Evolutionary conservation across 2,329 filamentous ascomycete species (phyloP), one percentile per base, ranked within the genome.

Genomic region (Xylariomycetidae sp.): DNA sequence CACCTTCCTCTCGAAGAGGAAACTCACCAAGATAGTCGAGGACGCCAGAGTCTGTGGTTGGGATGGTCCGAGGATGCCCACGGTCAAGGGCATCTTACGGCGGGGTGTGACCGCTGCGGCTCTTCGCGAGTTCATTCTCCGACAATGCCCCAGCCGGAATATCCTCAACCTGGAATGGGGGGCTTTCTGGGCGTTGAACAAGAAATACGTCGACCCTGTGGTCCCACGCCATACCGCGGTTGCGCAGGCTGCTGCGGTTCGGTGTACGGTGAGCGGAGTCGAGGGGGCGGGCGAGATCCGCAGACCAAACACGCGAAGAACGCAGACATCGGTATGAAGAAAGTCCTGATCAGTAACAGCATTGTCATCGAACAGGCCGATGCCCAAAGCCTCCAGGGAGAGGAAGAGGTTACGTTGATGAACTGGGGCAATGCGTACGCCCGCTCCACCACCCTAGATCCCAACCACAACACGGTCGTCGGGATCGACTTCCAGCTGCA

Each of bases 401-500:
- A 82, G 53, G 88, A 95, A 65, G 87, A 94, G 60, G 84, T 95
- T 50, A 95, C 88, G 0, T 72, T 94, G 20, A 95, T 95, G 88
- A 82, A 82, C 57, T 95, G 89, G 88, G 89, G 88, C 47, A 90
- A 92, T 52, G 85, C 83, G 16, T 76, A 86, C 44, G 82, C 89
- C 19, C 76, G 79, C 37, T 75, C 76, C 37, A 76, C 85, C 42
- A 68, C 73, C 31, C 63, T 64, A 13, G 60, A 66, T 24, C 61
- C 64, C 19, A 58, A 60, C 12, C 66, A 65, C 37, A 65, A 72
- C 27, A 76, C 93, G 6, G 22, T 33, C 48, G 81, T 77, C 12
- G 67, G 64, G 18, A 70, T 93, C 19, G 80, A 82, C 38, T 68
- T 93, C 27, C 85, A 93, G 61, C 76, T 95, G 10, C 82, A 95